phyloP scores from a whole-genome alignment of 495 filamentous ascomycete species.

The Neohortaea acidophila region DNA sequence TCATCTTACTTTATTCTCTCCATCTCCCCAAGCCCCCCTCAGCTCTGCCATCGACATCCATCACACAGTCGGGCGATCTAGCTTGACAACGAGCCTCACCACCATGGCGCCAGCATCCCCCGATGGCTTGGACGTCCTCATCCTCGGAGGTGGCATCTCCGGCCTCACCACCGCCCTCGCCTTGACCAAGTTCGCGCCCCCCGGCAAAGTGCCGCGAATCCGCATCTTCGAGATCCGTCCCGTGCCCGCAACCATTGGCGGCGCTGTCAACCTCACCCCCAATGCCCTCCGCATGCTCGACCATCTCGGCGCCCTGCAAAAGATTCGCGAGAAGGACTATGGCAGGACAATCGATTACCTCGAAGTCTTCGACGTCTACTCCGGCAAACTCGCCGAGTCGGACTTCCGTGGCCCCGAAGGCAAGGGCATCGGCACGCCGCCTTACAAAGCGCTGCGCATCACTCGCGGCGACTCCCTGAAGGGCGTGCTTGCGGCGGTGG shows the following conservation, averaged over 20 bases:
- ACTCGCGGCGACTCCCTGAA: slow-evolving; percentile 21
- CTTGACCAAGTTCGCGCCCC: slow-evolving; percentile 33
- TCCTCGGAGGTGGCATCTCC: slow-evolving; percentile 43
- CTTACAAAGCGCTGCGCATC: slow-evolving; percentile 24
- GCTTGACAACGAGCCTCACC: neutral
- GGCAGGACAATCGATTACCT: slow-evolving; percentile 29
- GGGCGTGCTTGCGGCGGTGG: slow-evolving; percentile 32
- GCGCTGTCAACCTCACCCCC: slow-evolving; percentile 47
- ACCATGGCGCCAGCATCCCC: slow-evolving; percentile 14
- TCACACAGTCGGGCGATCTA: too few relatives aligned
- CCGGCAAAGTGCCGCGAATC: slow-evolving; percentile 33
- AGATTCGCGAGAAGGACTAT: slow-evolving; percentile 30
- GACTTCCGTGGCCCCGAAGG: slow-evolving; percentile 21
- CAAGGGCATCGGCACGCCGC: slow-evolving; percentile 20
- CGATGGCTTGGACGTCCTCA: slow-evolving; percentile 21
- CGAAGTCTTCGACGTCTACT: slow-evolving; percentile 37
- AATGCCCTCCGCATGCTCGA: slow-evolving; percentile 44
- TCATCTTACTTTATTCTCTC: too few relatives aligned
- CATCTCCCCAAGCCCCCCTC: neutral
- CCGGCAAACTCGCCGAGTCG: slow-evolving; percentile 26
- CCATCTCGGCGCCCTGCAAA: slow-evolving; percentile 35
- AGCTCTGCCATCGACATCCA: too few relatives aligned
- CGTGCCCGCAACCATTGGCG: slow-evolving; percentile 41
- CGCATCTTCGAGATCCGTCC: slow-evolving; percentile 44
- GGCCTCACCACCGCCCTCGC: slow-evolving; percentile 41